phyloP scores from a whole-genome alignment of 148 eudicot genomes.

The Dysphania ambrosioides region DNA sequence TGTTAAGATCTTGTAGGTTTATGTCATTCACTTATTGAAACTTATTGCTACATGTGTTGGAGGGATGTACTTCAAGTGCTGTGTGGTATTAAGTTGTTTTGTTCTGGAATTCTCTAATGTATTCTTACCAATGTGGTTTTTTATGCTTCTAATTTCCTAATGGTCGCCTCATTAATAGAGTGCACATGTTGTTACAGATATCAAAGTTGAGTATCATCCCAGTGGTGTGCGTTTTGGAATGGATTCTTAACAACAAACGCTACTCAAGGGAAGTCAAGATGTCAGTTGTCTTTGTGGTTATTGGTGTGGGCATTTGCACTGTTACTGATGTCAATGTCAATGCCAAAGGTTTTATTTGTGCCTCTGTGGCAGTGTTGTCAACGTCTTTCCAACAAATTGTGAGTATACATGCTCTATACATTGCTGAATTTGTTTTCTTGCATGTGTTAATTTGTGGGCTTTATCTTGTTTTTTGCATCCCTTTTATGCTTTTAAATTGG shows the following conservation, averaged over 20 bases:
- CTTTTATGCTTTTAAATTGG: background rate
- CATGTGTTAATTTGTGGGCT: constrained; percentile 1
- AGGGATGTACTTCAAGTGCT: background rate
- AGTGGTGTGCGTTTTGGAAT: constrained; percentile 77
- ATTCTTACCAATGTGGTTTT: background rate
- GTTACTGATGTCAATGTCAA: constrained; percentile 79
- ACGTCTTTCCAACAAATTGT: constrained; percentile 84
- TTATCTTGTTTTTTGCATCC: background rate
- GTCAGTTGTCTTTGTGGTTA: constrained; percentile 71
- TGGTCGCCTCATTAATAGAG: background rate
- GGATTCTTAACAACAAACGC: constrained; percentile 67
- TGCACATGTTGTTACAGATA: constrained; percentile 40
- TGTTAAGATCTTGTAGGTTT: background rate
- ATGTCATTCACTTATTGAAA: background rate
- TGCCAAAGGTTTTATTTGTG: constrained; percentile 76
- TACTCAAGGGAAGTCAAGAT: constrained; percentile 71
- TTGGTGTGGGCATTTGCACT: constrained; percentile 86
- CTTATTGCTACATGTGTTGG: background rate
- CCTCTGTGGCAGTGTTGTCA: constrained; percentile 59
- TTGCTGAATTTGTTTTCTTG: background rate
- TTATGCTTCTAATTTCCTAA: background rate
- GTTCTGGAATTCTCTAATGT: background rate
- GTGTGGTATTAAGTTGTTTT: background rate
- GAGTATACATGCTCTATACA: constrained; percentile 30
- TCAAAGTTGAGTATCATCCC: constrained; percentile 88